Percentiles rank a stretch among this genome's conserved stretches.
phyloP scores from a whole-genome alignment of 352 stramenopile species.

The Phytophthora chlamydospora region DNA sequence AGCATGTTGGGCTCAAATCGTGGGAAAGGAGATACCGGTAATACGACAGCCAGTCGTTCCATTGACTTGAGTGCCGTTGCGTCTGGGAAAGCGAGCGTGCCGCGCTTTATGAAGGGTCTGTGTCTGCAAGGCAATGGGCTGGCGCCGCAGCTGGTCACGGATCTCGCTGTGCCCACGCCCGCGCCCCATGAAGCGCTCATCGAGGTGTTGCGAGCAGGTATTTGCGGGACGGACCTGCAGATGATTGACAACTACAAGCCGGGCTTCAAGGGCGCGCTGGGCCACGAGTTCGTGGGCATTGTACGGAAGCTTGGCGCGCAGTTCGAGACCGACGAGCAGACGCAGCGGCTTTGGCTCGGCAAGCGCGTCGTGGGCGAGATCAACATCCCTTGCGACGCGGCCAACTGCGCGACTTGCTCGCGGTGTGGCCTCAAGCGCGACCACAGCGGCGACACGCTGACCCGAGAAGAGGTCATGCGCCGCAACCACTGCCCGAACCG shows the following conservation, averaged over 20 bases:
- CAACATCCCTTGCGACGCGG: constrained; percentile 84
- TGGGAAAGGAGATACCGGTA: constrained; percentile 18
- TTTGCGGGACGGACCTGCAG: constrained; percentile 77
- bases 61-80: constrained; percentile 19
- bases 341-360: constrained; percentile 49
- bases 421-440: constrained; percentile 22
- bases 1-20: constrained; percentile 23
- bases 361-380: constrained; percentile 93
- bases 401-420: constrained; percentile 49
- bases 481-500: constrained; percentile 90
- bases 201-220: constrained; percentile 63
- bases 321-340: constrained; percentile 25
- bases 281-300: constrained; percentile 92
- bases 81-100: constrained; percentile 13
- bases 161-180: constrained; percentile 49
- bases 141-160: constrained; percentile 33
- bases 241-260: constrained; percentile 83
- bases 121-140: constrained; percentile 50
- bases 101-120: constrained; percentile 51
- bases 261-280: constrained; percentile 69
- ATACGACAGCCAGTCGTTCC: constrained; percentile 24
- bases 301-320: constrained; percentile 65
- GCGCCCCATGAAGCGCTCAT: constrained; percentile 55
- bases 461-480: constrained; percentile 40
- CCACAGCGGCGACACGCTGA: constrained; percentile 26